Base-by-base conservation (phyloP, 345 rosid species). In the Theobroma cacao region DNA sequence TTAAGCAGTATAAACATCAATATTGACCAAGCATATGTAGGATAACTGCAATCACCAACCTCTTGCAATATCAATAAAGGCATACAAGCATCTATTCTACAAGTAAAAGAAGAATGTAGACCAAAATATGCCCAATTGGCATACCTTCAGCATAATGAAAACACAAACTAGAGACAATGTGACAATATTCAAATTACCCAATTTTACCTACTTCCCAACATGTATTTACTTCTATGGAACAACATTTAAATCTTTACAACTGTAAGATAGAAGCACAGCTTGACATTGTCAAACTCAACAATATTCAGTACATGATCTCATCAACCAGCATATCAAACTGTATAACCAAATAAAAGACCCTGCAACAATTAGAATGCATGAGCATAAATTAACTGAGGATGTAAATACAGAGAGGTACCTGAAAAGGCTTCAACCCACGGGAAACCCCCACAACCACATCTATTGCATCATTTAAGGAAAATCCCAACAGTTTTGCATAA, bases 401-500 rank as follows among this genome's bases (percentile, higher is more conserved):
- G 48, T 8, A 64, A 60, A 77, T 61, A 34, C 2, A 52, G 67
- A 77, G 2, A 12, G 45, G 65, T 47, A 96, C 99, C 97, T 91
- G 89, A 17, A 78, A 80, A 78, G 91, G 67, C 80, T 80, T 89
- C 20, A 68, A 75, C 76, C 95, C 98, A 78, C 65, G 80, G 81
- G 88, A 86, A 75, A 89, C 91, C 67, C 87, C 93, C 78, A 77
- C 84, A 78, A 91, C 84, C 75, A 87, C 79, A 70, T 86, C 82
- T 69, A 85, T 75, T 22, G 97, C 97, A 81, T 89, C 91, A 68
- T 81, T 80, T 36, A 94, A 76, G 87, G 97, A 87, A 82, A 78
- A 89, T 68, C 97, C 98, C 83, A 94, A 84, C 89, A 88, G 28
- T 82, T 90, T 87, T 68, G 98, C 85, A 85, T 89, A 90, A 38